Conservation (phyloP, 805 yeast genomes). For the Candida insectalens region DNA sequence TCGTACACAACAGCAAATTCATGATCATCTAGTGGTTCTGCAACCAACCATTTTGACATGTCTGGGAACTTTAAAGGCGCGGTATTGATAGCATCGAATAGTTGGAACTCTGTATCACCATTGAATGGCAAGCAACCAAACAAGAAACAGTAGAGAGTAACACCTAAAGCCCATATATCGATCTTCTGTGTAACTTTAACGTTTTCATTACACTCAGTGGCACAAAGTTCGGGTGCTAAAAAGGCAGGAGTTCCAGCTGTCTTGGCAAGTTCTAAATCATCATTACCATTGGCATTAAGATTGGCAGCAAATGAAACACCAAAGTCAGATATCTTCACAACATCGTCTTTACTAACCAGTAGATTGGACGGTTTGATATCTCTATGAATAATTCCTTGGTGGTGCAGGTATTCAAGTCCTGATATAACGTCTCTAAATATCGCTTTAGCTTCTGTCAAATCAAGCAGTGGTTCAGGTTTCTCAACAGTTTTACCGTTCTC, state of each 20-base stretch:
- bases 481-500: conserved; percentile 5
- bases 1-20: conserved; percentile 40
- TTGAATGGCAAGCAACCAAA: conserved; percentile 87
- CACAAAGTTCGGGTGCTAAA: conserved; percentile 88
- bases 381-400: conserved; percentile 86
- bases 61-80: conserved; percentile 51
- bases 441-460: conserved; percentile 56
- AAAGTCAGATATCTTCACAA: conserved; percentile 91
- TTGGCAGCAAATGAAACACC: conserved; percentile 77
- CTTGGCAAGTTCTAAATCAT: conserved; percentile 80
- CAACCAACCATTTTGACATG: conserved; percentile 18
- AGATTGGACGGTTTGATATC: conserved; percentile 95
- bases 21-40: conserved; percentile 11
- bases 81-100: conserved; percentile 73
- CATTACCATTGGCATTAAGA: conserved; percentile 40
- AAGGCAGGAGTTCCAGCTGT: conserved; percentile 98
- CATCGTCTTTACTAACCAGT: conserved; percentile 55
- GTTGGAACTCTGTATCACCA: conserved; percentile 76
- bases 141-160: conserved; percentile 76
- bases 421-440: conserved; percentile 75
- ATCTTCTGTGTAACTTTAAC: conserved; percentile 69
- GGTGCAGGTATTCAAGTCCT: conserved; percentile 85
- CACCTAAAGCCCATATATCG: conserved; percentile 97
- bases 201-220: conserved; percentile 33
- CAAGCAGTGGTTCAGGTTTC: conserved; percentile 48